phyloP scores from a whole-genome alignment of 2,329 filamentous ascomycete species.

The Diaporthe citrichinensis region DNA sequence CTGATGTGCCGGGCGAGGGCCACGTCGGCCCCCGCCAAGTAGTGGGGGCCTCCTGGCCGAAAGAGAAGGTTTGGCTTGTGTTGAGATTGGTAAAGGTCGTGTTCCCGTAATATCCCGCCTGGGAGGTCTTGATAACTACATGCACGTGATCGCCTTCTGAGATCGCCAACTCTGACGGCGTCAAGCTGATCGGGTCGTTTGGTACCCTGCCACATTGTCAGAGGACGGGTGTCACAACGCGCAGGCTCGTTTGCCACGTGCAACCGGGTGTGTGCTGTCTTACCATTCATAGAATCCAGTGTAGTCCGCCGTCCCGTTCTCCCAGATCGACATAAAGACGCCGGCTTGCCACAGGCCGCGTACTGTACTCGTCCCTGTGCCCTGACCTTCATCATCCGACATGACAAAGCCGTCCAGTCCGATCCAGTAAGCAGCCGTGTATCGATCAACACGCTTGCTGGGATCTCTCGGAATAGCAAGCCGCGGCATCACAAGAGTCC shows the following conservation, averaged over 20 bases:
- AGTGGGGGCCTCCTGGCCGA: slow-evolving; percentile 13
- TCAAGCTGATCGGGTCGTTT: slow-evolving; percentile 13
- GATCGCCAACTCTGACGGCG: not conserved
- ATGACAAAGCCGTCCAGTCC: slow-evolving; percentile 32
- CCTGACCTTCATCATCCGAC: not conserved
- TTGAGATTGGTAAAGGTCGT: slow-evolving; percentile 21
- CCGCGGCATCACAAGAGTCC: slow-evolving; percentile 23
- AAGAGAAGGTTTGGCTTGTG: slow-evolving; percentile 23
- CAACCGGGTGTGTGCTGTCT: not conserved
- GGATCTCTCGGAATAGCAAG: slow-evolving; percentile 14
- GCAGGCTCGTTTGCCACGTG: not conserved
- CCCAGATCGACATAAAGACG: slow-evolving; percentile 24
- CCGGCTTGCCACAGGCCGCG: slow-evolving; percentile 31
- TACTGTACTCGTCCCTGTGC: not conserved
- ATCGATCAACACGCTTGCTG: not conserved
- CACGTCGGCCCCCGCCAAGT: slow-evolving; percentile 28
- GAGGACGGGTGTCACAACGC: not conserved
- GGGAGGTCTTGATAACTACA: not conserved
- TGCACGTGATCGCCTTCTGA: slow-evolving; percentile 20
- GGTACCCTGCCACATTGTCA: not conserved
- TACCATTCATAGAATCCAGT: slow-evolving; percentile 30
- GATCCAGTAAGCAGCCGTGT: slow-evolving; percentile 28
- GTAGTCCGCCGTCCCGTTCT: slow-evolving; percentile 20
- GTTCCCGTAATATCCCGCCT: slow-evolving; percentile 6
- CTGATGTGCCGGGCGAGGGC: slow-evolving; percentile 25